phyloP scores from a whole-genome alignment of 2,329 filamentous ascomycete species.

The Elsinoe batatas region DNA sequence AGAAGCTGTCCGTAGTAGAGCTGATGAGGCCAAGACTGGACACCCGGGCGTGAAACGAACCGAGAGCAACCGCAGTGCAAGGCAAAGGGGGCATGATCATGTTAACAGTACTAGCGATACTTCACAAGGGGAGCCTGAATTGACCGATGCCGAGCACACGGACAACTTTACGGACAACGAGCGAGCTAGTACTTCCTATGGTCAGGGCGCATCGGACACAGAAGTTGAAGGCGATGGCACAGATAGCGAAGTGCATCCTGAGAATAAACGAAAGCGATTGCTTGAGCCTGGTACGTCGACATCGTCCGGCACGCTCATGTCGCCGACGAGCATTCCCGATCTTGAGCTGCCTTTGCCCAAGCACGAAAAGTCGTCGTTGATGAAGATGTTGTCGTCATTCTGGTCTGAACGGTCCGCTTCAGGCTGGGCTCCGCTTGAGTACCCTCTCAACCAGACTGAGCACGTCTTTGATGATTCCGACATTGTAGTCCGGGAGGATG shows the following conservation, averaged over 20 bases:
- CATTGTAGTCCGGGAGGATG: constrained; percentile 93
- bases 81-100: constrained; percentile 4
- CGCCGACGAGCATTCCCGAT: constrained; percentile 43
- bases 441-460: constrained; percentile 71
- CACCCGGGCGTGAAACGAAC: constrained; percentile 1
- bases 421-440: constrained; percentile 86
- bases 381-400: constrained; percentile 95
- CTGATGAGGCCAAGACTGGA: constrained; percentile 1
- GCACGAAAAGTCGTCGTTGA: constrained; percentile 82
- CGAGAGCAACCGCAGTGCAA: not conserved
- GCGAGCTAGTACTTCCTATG: constrained; percentile 19
- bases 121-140: not conserved
- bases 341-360: constrained; percentile 70
- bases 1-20: constrained; percentile 57
- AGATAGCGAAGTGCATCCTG: constrained; percentile 58
- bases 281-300: constrained; percentile 23
- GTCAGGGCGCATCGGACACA: constrained; percentile 34
- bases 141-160: constrained; percentile 9
- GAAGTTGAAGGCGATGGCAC: constrained; percentile 46
- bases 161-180: constrained; percentile 24
- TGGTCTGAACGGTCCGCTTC: constrained; percentile 97
- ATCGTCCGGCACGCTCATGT: constrained; percentile 48
- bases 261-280: constrained; percentile 55
- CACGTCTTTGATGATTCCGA: constrained; percentile 97
- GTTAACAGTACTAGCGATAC: constrained; percentile 13